Conservation (phyloP, 129 eudicot genomes). For the Pseudognaphalium luteoalbum region DNA sequence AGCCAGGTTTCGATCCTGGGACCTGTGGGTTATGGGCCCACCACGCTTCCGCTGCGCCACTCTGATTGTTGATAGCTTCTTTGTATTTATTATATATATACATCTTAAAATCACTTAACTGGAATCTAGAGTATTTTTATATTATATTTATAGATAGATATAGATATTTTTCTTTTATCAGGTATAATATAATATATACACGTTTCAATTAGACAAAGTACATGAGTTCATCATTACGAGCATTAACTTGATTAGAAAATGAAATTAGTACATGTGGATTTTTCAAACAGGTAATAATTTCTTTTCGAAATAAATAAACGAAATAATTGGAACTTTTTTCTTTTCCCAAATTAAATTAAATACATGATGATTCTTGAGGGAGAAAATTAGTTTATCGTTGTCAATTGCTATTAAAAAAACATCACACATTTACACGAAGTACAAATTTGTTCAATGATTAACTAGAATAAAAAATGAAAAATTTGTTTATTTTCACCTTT, state of each 20-base stretch:
- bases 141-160: no score
- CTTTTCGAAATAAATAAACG: neutral
- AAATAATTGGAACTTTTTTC: neutral
- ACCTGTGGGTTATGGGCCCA: conserved; percentile 46
- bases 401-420: no score
- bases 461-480: no score
- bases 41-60: conserved; percentile 68
- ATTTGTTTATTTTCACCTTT: no score
- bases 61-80: conserved; percentile 49
- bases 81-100: neutral
- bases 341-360: neutral
- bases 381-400: neutral
- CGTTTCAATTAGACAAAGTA: neutral
- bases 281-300: neutral
- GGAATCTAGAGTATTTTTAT: no score
- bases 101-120: no score
- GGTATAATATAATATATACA: no score
- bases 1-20: conserved; percentile 56
- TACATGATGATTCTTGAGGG: neutral
- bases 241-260: neutral
- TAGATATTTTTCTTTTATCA: no score
- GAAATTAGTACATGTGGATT: neutral
- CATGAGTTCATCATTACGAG: neutral
- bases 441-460: no score
- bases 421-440: no score